phyloP scores from a whole-genome alignment of 2,329 filamentous ascomycete species.

The Monilinia fructigena region DNA sequence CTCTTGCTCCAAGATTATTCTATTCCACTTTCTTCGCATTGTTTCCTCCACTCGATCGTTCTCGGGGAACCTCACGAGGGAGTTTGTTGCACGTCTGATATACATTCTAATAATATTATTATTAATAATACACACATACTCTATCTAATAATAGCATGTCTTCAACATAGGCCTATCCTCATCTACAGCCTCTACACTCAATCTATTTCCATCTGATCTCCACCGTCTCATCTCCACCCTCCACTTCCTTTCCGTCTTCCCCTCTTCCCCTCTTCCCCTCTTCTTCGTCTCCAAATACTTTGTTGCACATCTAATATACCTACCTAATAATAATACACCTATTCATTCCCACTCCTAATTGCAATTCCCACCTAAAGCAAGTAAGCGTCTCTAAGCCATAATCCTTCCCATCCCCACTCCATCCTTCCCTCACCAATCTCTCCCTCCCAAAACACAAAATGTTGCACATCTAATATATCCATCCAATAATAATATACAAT shows the following conservation, averaged over 20 bases:
- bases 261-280: neutral
- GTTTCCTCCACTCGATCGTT: neutral
- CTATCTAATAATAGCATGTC: neutral
- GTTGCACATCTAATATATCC: slow-evolving; percentile 20
- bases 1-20: too few species aligned
- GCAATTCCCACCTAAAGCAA: neutral
- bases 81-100: slow-evolving; percentile 16
- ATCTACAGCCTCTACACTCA: neutral
- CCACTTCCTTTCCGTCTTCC: neutral
- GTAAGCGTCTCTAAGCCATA: neutral
- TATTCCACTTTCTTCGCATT: neutral
- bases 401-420: neutral
- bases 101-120: neutral
- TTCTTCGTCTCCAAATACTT: neutral
- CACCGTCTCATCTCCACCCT: neutral
- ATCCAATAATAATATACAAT: slow-evolving; percentile 9
- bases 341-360: neutral
- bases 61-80: neutral
- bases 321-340: slow-evolving; percentile 1
- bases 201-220: neutral
- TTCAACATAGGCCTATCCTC: neutral
- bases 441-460: neutral
- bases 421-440: neutral
- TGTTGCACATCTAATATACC: slow-evolving; percentile 16
- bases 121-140: neutral